Evolutionary conservation across 1,139 yeast species (phyloP).

Genomic region (Petasospora rhodanensis): DNA sequence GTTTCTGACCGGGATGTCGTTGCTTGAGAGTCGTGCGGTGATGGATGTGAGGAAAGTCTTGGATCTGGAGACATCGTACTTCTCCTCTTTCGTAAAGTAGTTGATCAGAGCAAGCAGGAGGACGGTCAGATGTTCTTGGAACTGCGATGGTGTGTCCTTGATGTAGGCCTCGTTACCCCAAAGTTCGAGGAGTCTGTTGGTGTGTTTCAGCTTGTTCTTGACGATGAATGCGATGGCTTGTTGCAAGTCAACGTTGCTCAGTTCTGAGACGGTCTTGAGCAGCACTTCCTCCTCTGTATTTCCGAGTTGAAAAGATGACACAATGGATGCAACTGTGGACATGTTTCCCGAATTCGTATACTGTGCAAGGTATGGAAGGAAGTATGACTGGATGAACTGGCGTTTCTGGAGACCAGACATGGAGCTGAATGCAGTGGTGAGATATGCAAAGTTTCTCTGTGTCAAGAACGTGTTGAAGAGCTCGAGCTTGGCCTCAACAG

Average conservation of each 20-base stretch:
- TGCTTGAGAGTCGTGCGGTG: slow-evolving; percentile 29
- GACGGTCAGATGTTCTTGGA: slow-evolving; percentile 20
- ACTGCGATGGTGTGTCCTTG: slow-evolving; percentile 10
- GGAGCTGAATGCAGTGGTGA: slow-evolving; percentile 11
- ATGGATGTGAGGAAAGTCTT: slow-evolving; percentile 29
- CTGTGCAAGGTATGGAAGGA: slow-evolving; percentile 26
- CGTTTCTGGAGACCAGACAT: slow-evolving; percentile 23
- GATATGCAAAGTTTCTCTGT: slow-evolving; percentile 12
- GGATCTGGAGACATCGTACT: slow-evolving; percentile 21
- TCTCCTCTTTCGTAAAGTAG: slow-evolving; percentile 13
- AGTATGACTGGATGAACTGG: slow-evolving; percentile 20
- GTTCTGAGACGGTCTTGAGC: slow-evolving; percentile 12
- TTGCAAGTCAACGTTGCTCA: slow-evolving; percentile 23
- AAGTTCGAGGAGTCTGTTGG: slow-evolving; percentile 8
- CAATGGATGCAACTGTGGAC: slow-evolving; percentile 18
- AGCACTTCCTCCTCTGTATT: slow-evolving; percentile 14
- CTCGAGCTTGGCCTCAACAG: slow-evolving; percentile 22
- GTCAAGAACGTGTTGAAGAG: slow-evolving; percentile 25
- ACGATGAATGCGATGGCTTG: slow-evolving; percentile 19
- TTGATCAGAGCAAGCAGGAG: slow-evolving; percentile 24
- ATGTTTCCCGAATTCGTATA: slow-evolving; percentile 14
- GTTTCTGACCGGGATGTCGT: slow-evolving; percentile 27
- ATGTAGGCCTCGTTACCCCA: slow-evolving; percentile 26
- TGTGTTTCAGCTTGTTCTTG: slow-evolving; percentile 1
- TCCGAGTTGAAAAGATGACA: slow-evolving; percentile 18